phyloP scores from a whole-genome alignment of 2,329 filamentous ascomycete genomes.

The Calonectria henricotiae region DNA sequence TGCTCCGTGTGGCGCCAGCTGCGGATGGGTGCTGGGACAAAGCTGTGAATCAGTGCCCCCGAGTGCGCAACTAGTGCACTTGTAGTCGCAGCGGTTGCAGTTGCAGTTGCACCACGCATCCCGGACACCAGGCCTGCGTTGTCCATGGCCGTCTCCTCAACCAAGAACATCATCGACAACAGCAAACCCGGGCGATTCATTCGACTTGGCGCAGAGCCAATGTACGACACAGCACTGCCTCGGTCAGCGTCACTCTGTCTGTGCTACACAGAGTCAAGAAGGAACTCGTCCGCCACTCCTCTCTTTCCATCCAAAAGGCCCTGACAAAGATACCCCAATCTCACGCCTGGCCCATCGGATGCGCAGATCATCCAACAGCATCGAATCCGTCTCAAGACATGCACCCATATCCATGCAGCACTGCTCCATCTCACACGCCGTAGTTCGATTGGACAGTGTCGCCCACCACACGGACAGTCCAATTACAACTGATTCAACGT shows the following conservation, averaged over 20 bases:
- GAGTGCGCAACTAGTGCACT: background rate
- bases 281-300: background rate
- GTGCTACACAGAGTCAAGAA: background rate
- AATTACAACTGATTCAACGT: background rate
- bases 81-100: background rate
- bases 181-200: background rate
- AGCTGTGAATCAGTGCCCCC: background rate
- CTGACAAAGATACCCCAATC: constrained; percentile 3
- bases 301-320: background rate
- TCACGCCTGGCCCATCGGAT: constrained; percentile 2
- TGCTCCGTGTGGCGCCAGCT: background rate
- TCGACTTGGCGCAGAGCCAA: background rate
- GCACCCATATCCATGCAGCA: constrained; percentile 11
- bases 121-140: background rate
- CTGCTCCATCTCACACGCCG: constrained; percentile 5
- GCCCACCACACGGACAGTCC: background rate
- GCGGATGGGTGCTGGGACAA: background rate
- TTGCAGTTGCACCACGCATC: constrained; percentile 5
- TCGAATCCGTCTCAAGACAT: constrained; percentile 16
- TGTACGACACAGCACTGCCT: background rate
- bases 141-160: background rate
- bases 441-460: background rate
- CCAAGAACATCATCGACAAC: background rate
- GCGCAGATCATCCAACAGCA: constrained; percentile 10
- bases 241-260: constrained; percentile 6